Conservation (phyloP, 495 filamentous ascomycete genomes). For the Penicillium angulare region DNA sequence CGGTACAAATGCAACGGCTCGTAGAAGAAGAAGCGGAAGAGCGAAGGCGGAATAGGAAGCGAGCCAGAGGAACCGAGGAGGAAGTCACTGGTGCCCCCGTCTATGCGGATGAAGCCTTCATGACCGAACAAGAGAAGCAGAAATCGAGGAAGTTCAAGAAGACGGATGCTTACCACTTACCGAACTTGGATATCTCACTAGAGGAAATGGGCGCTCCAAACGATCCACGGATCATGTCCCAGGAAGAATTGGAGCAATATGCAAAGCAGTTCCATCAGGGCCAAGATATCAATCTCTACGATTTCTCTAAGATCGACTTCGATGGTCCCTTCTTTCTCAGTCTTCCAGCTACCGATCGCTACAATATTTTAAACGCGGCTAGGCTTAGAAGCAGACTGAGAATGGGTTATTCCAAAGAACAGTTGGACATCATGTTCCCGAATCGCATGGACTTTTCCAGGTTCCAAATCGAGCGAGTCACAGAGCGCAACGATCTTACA, state of each 20-base stretch:
- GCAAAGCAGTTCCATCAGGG: conserved; percentile 86
- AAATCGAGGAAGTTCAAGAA: conserved; percentile 78
- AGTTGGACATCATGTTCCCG: conserved; percentile 93
- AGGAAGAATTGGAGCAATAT: conserved; percentile 90
- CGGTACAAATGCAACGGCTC: conserved; percentile 84
- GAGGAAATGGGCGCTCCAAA: conserved; percentile 84
- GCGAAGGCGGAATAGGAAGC: conserved; percentile 50
- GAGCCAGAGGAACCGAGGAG: conserved; percentile 57
- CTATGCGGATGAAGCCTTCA: conserved; percentile 84
- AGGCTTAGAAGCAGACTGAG: conserved; percentile 79
- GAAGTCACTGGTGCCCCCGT: conserved; percentile 71
- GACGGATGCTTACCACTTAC: conserved; percentile 91
- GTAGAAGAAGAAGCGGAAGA: conserved; percentile 80
- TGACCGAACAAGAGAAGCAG: conserved; percentile 73
- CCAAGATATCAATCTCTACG: conserved; percentile 96
- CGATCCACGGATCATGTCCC: conserved; percentile 91
- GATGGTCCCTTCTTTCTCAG: conserved; percentile 90
- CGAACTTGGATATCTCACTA: conserved; percentile 72
- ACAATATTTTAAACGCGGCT: conserved; percentile 95
- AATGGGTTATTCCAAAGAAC: conserved; percentile 96
- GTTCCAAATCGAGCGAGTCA: conserved; percentile 94
- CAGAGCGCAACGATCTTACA: conserved; percentile 89
- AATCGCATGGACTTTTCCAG: conserved; percentile 95
- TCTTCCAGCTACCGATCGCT: conserved; percentile 84
- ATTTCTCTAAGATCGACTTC: conserved; percentile 98